A percentile compares a stretch with the other conserved stretches of the same genome.
These are phyloP conservation scores for Circinella umbellata DNA, from an alignment of 371 early-diverging fungal genomes.

Conservation along the genomic window DNA sequence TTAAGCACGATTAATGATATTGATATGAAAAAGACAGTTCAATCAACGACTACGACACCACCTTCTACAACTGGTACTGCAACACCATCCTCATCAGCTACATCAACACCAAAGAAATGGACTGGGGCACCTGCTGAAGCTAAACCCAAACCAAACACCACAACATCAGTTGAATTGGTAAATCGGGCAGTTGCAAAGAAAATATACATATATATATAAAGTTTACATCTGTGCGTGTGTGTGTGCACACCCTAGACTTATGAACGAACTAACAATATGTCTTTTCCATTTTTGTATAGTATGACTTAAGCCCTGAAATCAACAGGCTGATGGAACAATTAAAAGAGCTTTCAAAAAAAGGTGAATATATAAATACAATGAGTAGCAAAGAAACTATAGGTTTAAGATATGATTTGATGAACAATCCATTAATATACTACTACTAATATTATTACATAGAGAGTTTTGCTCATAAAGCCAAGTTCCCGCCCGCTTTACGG, in stretches of 20 bases:
- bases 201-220: too few species aligned
- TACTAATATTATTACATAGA: conserved; percentile 13
- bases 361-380: conserved; percentile 8
- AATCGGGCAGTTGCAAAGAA: too few species aligned
- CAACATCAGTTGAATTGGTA: neutral
- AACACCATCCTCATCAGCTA: neutral
- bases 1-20: neutral
- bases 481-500: conserved; percentile 50
- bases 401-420: neutral
- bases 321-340: conserved; percentile 32
- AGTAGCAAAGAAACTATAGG: too few species aligned
- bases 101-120: neutral
- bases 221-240: too few species aligned
- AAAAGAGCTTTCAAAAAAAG: conserved; percentile 18
- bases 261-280: too few species aligned
- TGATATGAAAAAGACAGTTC: neutral
- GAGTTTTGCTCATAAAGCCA: conserved; percentile 45
- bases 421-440: neutral
- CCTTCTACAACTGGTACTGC: neutral
- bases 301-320: conserved; percentile 37
- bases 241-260: too few species aligned
- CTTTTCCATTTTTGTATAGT: conserved; percentile 9
- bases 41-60: neutral
- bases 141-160: neutral
- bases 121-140: neutral